Evolutionary conservation across 1,284 basidiomycete species (phyloP), one percentile per base, ranked within the genome.

Genomic region (Ustilago tritici): DNA sequence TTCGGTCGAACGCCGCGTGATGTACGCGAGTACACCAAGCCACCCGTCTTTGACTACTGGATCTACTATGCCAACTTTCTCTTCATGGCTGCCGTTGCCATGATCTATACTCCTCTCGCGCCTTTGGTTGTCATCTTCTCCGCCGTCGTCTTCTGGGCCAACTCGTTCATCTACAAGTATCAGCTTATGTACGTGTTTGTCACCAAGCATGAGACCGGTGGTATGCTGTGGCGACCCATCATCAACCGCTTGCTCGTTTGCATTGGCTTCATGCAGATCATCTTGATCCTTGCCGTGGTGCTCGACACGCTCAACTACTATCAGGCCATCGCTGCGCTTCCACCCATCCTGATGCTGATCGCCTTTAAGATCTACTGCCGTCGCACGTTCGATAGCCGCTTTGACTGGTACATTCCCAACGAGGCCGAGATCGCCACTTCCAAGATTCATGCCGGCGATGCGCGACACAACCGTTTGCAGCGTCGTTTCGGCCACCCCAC

Each of bases 1-100:
- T 93, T 98, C 83, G 94, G 95, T n/a, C 92, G 95, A 65, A 99
- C 97, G 0, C 96, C 95, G 53, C 91, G 97, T 79, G 95, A 98
- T 83, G 94, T 98, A 67, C 90, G 95, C 61, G 95, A 98, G 82
- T 95, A 93, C 92, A 98, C 96, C 7, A 93, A 95, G 85, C 96
- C 96, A 17, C 93, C 93, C 5, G 91, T 92, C 46, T 98, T 98
- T 85, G 92, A 95, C 82, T 98, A 93, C 87, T 90, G 93, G 12
- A 90, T 95, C 66, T 95, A 94, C 87, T 95, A 93, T 79, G 78
- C 82, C 61, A 85, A 84, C 61, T 74, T 84, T 46, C 79, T 85
- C 38, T 85, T 86, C 68, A 58, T 85, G 43, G 73, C 79, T 12
- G 79, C 83, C 11, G 79, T 86, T 9, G 84, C 77, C 56, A 73